phyloP scores from a whole-genome alignment of 805 yeast genomes.

The Candida morakotiae region DNA sequence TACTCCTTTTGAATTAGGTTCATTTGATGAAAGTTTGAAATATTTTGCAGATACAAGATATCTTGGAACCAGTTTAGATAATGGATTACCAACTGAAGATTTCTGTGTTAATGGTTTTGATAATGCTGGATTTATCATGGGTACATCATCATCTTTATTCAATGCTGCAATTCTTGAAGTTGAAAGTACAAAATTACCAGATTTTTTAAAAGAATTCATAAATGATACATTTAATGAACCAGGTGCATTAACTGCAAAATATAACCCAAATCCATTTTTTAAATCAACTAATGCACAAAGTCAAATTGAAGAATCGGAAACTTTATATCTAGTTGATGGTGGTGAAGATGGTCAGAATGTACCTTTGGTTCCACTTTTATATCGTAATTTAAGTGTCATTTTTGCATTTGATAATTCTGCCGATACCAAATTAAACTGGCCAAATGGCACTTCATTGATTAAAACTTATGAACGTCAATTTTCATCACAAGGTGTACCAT shows the following conservation, averaged over 20 bases:
- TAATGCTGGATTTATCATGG: conserved; percentile 77
- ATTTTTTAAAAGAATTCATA: background rate
- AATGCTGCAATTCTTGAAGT: conserved; percentile 59
- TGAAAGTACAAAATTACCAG: conserved; percentile 23
- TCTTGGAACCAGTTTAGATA: conserved; percentile 59
- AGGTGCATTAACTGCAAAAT: conserved; percentile 39
- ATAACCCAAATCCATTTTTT: conserved; percentile 62
- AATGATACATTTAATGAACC: conserved; percentile 1
- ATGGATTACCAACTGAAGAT: conserved; percentile 48
- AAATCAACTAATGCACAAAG: background rate
- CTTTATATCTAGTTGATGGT: conserved; percentile 35
- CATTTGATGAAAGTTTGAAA: conserved; percentile 35
- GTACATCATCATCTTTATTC: conserved; percentile 79
- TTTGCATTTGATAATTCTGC: conserved; percentile 38
- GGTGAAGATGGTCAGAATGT: conserved; percentile 38
- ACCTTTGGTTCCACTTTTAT: conserved; percentile 33
- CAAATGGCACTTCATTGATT: conserved; percentile 33
- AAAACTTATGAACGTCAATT: conserved; percentile 34
- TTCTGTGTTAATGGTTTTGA: conserved; percentile 69
- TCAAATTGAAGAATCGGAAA: conserved; percentile 8
- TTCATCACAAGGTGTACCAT: conserved; percentile 48
- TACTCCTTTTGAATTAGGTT: conserved; percentile 36
- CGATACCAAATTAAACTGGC: conserved; percentile 22
- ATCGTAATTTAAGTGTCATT: conserved; percentile 25
- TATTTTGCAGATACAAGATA: conserved; percentile 54